Evolutionary conservation across 345 rosid species (phyloP).

Genomic region (Firmiana major): DNA sequence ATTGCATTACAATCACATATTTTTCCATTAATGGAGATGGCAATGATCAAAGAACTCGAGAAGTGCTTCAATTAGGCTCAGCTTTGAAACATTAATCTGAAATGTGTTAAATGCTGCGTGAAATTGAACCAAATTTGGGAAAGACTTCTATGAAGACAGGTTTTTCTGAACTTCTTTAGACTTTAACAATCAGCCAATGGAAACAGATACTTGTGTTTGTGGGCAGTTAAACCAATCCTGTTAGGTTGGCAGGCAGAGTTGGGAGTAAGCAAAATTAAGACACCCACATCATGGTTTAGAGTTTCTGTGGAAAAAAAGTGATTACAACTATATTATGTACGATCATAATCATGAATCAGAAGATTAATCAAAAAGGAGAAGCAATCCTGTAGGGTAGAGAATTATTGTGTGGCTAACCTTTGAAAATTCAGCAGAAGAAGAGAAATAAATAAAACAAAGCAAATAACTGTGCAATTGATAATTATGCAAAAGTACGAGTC

Average conservation of each 20-base stretch:
- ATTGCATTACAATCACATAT: constrained; percentile 3
- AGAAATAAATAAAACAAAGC: background rate
- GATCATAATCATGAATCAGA: constrained; percentile 21
- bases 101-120: background rate
- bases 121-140: background rate
- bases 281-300: background rate
- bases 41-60: background rate
- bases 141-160: background rate
- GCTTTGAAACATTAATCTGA: background rate
- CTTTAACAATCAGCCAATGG: background rate
- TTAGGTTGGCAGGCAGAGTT: background rate
- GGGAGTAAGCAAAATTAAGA: background rate
- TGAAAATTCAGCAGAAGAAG: background rate
- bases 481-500: background rate
- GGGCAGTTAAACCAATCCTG: background rate
- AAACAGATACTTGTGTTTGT: background rate
- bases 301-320: background rate
- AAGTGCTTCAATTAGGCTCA: background rate
- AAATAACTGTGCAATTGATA: background rate
- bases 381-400: constrained; percentile 14
- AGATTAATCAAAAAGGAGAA: constrained; percentile 22
- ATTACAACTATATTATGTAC: background rate
- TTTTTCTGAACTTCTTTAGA: background rate
- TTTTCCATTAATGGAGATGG: background rate
- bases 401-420: background rate